phyloP scores from a whole-genome alignment of 139 green algal genomes.

The Microglena sp. region DNA sequence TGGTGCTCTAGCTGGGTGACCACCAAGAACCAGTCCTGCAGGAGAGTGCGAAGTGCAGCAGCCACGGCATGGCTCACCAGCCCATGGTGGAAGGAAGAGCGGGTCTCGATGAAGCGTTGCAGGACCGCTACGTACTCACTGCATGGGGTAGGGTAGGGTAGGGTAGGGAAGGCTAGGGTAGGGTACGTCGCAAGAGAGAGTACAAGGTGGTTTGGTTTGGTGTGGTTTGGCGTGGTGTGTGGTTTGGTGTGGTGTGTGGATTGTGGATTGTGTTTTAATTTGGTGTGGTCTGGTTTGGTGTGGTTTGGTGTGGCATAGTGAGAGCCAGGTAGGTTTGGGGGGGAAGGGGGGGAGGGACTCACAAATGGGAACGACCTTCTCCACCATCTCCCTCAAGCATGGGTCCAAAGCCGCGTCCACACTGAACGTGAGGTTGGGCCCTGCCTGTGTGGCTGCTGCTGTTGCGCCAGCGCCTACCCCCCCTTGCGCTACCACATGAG shows the following conservation, averaged over 20 bases:
- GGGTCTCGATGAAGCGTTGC: conserved; percentile 71
- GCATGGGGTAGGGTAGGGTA: conserved; percentile 4
- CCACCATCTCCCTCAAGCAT: conserved; percentile 47
- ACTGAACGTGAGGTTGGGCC: conserved; percentile 36
- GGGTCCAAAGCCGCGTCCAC: conserved; percentile 44
- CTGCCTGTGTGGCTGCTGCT: not conserved
- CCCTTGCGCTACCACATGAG: conserved; percentile 15
- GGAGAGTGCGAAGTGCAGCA: conserved; percentile 53
- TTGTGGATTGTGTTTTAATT: too few relatives aligned
- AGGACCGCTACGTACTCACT: conserved; percentile 63
- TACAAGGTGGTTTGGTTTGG: too few relatives aligned
- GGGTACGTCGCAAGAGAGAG: too few relatives aligned
- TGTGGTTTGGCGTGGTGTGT: too few relatives aligned
- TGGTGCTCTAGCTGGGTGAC: conserved; percentile 82
- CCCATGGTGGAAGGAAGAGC: conserved; percentile 23
- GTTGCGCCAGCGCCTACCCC: not conserved
- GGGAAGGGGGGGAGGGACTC: not conserved
- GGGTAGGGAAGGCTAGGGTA: not conserved
- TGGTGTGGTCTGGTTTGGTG: too few relatives aligned
- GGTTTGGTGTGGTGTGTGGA: too few relatives aligned
- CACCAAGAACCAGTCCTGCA: conserved; percentile 70
- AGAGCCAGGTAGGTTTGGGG: too few relatives aligned
- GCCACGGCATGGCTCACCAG: conserved; percentile 68
- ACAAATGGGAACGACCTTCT: conserved; percentile 74
- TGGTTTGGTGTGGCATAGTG: too few relatives aligned